A percentile compares a stretch with the other conserved stretches of the same genome.
Evolutionary conservation across 1,284 basidiomycete genomes (phyloP).

Genomic region (Peniophora sp.): DNA sequence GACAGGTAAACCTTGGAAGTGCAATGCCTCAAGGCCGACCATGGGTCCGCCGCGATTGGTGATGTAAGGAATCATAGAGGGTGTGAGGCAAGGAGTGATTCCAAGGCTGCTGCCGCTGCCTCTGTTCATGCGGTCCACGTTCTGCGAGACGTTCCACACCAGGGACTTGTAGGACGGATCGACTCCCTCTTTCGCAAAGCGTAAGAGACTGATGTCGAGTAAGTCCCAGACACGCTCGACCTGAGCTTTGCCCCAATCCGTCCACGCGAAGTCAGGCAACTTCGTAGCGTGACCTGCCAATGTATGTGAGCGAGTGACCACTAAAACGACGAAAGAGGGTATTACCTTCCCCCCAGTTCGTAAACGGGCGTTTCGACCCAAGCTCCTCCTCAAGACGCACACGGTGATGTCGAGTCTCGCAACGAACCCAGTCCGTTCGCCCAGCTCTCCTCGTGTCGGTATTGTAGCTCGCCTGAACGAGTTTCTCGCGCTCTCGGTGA

Average conservation of each 20-base stretch:
- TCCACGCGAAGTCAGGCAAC: slow-evolving; percentile 88
- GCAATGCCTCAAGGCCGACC: slow-evolving; percentile 87
- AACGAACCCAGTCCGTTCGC: slow-evolving; percentile 86
- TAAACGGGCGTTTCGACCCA: slow-evolving; percentile 80
- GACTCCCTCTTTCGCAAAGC: slow-evolving; percentile 72
- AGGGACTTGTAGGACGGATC: slow-evolving; percentile 78
- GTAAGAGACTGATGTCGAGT: slow-evolving; percentile 85
- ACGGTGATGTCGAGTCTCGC: slow-evolving; percentile 87
- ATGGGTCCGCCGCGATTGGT: slow-evolving; percentile 96
- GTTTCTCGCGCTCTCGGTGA: slow-evolving; percentile 79
- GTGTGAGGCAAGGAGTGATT: slow-evolving; percentile 90
- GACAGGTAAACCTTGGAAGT: slow-evolving; percentile 89
- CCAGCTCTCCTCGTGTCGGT: slow-evolving; percentile 56
- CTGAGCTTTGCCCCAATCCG: slow-evolving; percentile 86
- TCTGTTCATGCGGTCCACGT: slow-evolving; percentile 70
- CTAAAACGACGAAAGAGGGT: neutral
- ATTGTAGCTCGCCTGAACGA: slow-evolving; percentile 60
- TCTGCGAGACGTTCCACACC: slow-evolving; percentile 97
- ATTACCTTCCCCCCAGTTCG: slow-evolving; percentile 88
- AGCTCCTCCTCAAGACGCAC: slow-evolving; percentile 80
- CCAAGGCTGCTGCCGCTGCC: slow-evolving; percentile 78
- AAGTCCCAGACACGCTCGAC: slow-evolving; percentile 94
- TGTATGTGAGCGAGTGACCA: slow-evolving; percentile 2
- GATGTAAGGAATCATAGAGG: slow-evolving; percentile 94
- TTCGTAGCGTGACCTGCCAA: slow-evolving; percentile 75